Evolutionary conservation across 2,329 filamentous ascomycete genomes (phyloP).

Genomic region (Canariomyces notabilis): DNA sequence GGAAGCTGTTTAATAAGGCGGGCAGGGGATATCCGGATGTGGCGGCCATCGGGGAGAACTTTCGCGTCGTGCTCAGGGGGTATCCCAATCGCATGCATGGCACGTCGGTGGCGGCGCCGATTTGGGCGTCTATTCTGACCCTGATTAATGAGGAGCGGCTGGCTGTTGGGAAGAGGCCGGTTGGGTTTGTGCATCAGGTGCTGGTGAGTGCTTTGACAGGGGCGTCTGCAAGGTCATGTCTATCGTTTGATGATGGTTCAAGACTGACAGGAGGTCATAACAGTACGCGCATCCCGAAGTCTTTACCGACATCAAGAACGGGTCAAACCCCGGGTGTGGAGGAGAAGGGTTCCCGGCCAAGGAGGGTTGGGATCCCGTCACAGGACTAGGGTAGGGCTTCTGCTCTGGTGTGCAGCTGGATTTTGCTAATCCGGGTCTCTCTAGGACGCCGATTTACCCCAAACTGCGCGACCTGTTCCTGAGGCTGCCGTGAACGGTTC

Average conservation of each 20-base stretch:
- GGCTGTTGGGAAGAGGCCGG: conserved; percentile 37
- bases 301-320: conserved; percentile 32
- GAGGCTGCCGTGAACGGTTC: conserved; percentile 23
- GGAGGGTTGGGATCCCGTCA: conserved; percentile 38
- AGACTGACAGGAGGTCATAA: neutral
- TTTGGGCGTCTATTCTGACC: conserved; percentile 44
- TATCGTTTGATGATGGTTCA: neutral
- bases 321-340: conserved; percentile 34
- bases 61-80: conserved; percentile 32
- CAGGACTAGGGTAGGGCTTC: conserved; percentile 30
- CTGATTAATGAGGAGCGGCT: conserved; percentile 47
- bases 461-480: conserved; percentile 32
- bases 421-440: neutral
- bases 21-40: conserved; percentile 48
- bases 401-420: neutral
- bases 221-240: too few species aligned
- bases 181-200: conserved; percentile 49
- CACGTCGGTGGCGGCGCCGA: conserved; percentile 46
- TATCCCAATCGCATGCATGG: conserved; percentile 39
- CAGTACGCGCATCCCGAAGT: conserved; percentile 28
- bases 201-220: conserved; percentile 33
- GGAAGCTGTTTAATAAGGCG: conserved; percentile 35
- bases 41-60: conserved; percentile 38
- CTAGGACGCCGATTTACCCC: conserved; percentile 30
- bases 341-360: conserved; percentile 39